Conservation (phyloP, 2,329 filamentous ascomycete species). For the Cytospora mali region DNA sequence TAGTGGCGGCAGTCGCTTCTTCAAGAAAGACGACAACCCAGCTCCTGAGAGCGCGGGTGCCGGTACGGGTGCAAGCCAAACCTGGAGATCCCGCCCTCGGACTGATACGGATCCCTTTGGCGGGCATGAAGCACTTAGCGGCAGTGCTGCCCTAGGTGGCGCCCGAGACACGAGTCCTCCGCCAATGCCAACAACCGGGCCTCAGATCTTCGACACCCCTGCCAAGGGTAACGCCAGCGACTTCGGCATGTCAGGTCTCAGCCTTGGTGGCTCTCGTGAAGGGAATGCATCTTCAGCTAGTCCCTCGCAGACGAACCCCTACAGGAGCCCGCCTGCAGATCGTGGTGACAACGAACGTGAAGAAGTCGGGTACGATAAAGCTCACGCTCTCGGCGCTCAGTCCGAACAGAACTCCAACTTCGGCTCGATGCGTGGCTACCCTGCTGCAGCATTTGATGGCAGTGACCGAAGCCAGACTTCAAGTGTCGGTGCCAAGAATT, state of each 20-base stretch:
- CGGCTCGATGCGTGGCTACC: constrained; percentile 57
- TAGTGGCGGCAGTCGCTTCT: constrained; percentile 64
- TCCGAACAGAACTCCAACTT: constrained; percentile 54
- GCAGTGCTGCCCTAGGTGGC: constrained; percentile 74
- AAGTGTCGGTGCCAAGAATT: constrained; percentile 79
- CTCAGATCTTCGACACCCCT: constrained; percentile 54
- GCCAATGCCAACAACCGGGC: constrained; percentile 33
- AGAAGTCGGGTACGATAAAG: constrained; percentile 56
- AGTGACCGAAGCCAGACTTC: constrained; percentile 94
- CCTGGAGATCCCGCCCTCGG: constrained; percentile 63
- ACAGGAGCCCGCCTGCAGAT: constrained; percentile 84
- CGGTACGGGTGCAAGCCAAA: constrained; percentile 43
- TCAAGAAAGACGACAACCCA: constrained; percentile 58
- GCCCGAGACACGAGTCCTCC: constrained; percentile 68
- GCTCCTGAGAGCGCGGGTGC: constrained; percentile 64
- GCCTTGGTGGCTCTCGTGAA: constrained; percentile 59
- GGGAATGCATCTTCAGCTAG: constrained; percentile 73
- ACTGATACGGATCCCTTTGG: constrained; percentile 76
- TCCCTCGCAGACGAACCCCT: constrained; percentile 94
- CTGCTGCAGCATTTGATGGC: constrained; percentile 59
- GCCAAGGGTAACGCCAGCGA: constrained; percentile 58
- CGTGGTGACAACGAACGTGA: constrained; percentile 55
- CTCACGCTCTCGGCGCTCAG: constrained; percentile 45
- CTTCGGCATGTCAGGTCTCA: constrained; percentile 65
- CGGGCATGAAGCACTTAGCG: constrained; percentile 65